Evolutionary conservation across 1,139 yeast species (phyloP), one percentile per base, ranked within the genome.

Genomic region (Yarrowia galli): DNA sequence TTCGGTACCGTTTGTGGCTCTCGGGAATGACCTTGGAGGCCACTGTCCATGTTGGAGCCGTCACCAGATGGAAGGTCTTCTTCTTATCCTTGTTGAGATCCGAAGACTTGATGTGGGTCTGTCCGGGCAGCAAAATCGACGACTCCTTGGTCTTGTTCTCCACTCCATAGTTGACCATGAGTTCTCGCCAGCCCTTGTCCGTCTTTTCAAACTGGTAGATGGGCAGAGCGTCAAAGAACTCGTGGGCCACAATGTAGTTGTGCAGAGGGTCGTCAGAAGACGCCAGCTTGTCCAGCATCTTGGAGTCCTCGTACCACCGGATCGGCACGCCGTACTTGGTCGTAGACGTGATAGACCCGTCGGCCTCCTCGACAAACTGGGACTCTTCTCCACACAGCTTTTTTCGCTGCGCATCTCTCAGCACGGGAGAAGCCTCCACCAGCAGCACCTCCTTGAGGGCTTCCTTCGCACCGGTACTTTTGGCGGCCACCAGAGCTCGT

Each of bases 211-310:
- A 91, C 70, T 88, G 84, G 71, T 89, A 87, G 32, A 91, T 87
- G 0, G 97, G 97, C 69, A 91, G 80, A 0, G 97, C 97, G 78
- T 91, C 97, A 75, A 89, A 91, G 74, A 91, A 91, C 75, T 91
- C 97, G 75, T 91, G 97, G 0, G 96, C 96, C 67, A 91, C 75
- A 10, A 90, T 81, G 74, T 85, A 91, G 70, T 90, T 89, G 46
- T 91, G 84, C 22, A 74, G 67, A 7, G 71, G 71, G 5, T 79
- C 80, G 0, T 77, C 75, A 10, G 79, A 78, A 13, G 88, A 76
- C 69, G 87, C 89, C 45, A 61, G 36, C 45, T 48, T 25, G 56
- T 61, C 66, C 36, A 61, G 38, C 66, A 46, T 35, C 69, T 82
- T 82, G 69, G 89, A 90, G 18, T 88, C 87, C 69, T 88, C 91